phyloP scores from a whole-genome alignment of 1,284 basidiomycete species.

The Salmacisia buchloeana region DNA sequence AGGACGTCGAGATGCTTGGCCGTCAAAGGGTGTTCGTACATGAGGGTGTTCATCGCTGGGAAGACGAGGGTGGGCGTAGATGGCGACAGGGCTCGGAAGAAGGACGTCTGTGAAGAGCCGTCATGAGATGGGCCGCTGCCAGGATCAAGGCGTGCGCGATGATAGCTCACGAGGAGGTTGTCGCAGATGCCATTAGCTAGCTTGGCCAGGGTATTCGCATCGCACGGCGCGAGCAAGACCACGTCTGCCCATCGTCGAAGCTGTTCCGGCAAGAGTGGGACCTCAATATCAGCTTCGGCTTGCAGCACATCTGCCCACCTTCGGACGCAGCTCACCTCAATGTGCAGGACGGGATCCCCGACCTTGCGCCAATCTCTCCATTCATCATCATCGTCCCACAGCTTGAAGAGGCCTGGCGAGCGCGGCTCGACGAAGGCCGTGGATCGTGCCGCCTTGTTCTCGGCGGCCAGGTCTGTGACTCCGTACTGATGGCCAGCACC shows the following conservation, averaged over 20 bases:
- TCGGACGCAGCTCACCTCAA: slow-evolving; percentile 59
- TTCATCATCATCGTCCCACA: slow-evolving; percentile 89
- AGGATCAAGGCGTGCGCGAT: background rate
- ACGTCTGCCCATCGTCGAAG: slow-evolving; percentile 92
- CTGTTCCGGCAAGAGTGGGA: slow-evolving; percentile 19
- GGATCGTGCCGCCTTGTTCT: slow-evolving; percentile 23
- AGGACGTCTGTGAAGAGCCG: slow-evolving; percentile 63
- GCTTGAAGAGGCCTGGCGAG: slow-evolving; percentile 51
- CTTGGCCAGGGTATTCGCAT: slow-evolving; percentile 90
- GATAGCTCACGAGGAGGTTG: slow-evolving; percentile 68
- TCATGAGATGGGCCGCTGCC: background rate
- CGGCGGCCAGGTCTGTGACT: slow-evolving; percentile 21
- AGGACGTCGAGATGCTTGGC: slow-evolving; percentile 69
- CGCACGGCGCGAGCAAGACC: slow-evolving; percentile 87
- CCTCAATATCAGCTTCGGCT: background rate
- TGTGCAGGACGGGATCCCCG: slow-evolving; percentile 90
- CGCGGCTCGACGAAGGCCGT: slow-evolving; percentile 51
- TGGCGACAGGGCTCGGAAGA: slow-evolving; percentile 77
- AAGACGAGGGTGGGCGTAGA: slow-evolving; percentile 79
- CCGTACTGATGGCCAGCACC: slow-evolving; percentile 9
- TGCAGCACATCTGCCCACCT: background rate
- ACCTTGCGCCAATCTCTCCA: slow-evolving; percentile 69
- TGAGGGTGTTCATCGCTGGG: slow-evolving; percentile 96
- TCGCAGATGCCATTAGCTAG: slow-evolving; percentile 83
- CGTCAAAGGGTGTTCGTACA: slow-evolving; percentile 94